Evolutionary conservation across 2,329 filamentous ascomycete genomes (phyloP).

Genomic region (Phialemoniopsis sp.): DNA sequence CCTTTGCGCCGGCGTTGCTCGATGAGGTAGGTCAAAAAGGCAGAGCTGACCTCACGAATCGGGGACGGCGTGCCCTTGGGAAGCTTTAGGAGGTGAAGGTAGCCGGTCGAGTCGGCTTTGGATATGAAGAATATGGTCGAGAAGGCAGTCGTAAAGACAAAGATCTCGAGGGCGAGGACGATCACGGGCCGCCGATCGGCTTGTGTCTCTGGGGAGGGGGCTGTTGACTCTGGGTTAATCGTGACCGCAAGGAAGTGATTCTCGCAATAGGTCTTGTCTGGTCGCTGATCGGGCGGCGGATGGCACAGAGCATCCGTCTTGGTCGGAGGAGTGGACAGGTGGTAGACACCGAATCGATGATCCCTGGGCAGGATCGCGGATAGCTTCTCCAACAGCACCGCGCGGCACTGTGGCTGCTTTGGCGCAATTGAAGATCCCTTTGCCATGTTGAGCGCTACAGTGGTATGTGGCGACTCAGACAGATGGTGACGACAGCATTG

Average conservation of each 20-base stretch:
- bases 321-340: constrained; percentile 81
- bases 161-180: constrained; percentile 79
- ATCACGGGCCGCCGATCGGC: constrained; percentile 41
- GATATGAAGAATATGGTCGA: constrained; percentile 90
- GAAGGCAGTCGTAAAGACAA: constrained; percentile 77
- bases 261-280: constrained; percentile 80
- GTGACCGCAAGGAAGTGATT: constrained; percentile 67
- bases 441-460: too few relatives aligned
- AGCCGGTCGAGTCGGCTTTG: constrained; percentile 95
- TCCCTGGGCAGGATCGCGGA: constrained; percentile 49
- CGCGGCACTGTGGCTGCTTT: constrained; percentile 5
- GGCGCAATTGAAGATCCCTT: background rate
- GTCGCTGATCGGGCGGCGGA: constrained; percentile 64
- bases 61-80: constrained; percentile 65
- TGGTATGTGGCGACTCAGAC: too few relatives aligned
- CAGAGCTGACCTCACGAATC: constrained; percentile 66
- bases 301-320: constrained; percentile 74
- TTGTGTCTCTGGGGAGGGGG: constrained; percentile 9
- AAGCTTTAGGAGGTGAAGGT: constrained; percentile 63
- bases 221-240: constrained; percentile 25
- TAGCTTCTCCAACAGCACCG: constrained; percentile 31
- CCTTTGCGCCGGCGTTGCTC: constrained; percentile 59
- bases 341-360: constrained; percentile 66
- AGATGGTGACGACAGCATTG: too few relatives aligned
- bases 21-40: constrained; percentile 74